A percentile compares a stretch with the other conserved stretches of the same genome.
Evolutionary conservation across 2,329 filamentous ascomycete genomes (phyloP).

Genomic region (Clathrospora elynae): DNA sequence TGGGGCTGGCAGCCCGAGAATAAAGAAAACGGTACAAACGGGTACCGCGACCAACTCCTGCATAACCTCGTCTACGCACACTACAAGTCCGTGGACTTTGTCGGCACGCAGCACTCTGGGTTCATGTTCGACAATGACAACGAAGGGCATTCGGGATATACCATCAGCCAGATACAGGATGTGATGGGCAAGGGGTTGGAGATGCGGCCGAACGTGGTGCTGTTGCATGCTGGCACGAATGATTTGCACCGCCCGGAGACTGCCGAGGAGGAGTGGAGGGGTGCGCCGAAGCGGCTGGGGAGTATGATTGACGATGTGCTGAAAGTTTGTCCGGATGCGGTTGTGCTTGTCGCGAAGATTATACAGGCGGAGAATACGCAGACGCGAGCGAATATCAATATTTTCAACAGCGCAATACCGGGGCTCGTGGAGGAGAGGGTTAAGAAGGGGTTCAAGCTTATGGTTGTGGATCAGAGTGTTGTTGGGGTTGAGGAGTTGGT

Average conservation of each 20-base stretch:
- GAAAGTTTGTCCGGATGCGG: conserved; percentile 36
- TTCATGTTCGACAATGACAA: conserved; percentile 42
- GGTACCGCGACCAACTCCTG: conserved; percentile 45
- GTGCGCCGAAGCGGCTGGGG: conserved; percentile 43
- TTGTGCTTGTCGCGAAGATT: conserved; percentile 48
- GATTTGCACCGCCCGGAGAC: conserved; percentile 21
- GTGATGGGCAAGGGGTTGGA: conserved; percentile 17
- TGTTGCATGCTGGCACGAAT: conserved; percentile 35
- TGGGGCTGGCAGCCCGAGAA: conserved; percentile 37
- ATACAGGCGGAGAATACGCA: conserved; percentile 27
- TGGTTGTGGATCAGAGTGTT: conserved; percentile 33
- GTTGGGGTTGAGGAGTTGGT: conserved; percentile 23
- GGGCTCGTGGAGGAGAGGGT: conserved; percentile 25
- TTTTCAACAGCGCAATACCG: conserved; percentile 33
- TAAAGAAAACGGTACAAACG: conserved; percentile 40
- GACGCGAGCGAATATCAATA: conserved; percentile 19
- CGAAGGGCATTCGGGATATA: conserved; percentile 41
- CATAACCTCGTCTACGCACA: conserved; percentile 28
- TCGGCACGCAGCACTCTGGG: conserved; percentile 41
- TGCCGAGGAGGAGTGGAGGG: conserved; percentile 19
- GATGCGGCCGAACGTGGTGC: conserved; percentile 28
- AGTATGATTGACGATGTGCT: conserved; percentile 43
- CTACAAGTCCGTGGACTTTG: conserved; percentile 31
- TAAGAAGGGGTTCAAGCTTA: conserved; percentile 29
- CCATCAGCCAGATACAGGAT: conserved; percentile 37